Evolutionary conservation across 2,329 filamentous ascomycete species (phyloP).

Genomic region (Mollisia scopiformis): DNA sequence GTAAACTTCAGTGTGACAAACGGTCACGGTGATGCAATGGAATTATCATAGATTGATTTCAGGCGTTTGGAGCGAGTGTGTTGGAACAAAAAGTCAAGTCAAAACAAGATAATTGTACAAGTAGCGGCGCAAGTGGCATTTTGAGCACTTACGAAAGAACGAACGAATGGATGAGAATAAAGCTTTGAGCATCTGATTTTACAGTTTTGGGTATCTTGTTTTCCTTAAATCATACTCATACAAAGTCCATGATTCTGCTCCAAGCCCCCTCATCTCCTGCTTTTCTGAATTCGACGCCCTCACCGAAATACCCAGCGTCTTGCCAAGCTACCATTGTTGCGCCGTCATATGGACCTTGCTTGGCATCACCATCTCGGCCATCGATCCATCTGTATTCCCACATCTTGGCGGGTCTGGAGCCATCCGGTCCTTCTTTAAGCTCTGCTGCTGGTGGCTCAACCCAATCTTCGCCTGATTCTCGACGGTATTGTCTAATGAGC

Average conservation of each 20-base stretch:
- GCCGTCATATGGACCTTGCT: conserved; percentile 86
- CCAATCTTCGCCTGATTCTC: conserved; percentile 90
- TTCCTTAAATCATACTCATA: conserved; percentile 32
- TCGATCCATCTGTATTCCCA: conserved; percentile 97
- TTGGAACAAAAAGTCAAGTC: background rate
- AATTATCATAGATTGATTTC: conserved; percentile 40
- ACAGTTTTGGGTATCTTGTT: conserved; percentile 26
- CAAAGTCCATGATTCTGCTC: conserved; percentile 38
- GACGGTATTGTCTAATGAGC: conserved; percentile 79
- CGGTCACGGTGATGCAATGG: conserved; percentile 70
- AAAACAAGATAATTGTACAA: background rate
- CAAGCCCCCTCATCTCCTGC: conserved; percentile 51
- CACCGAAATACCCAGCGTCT: conserved; percentile 88
- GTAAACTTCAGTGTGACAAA: conserved; percentile 70
- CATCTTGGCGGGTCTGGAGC: conserved; percentile 44
- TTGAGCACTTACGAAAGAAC: conserved; percentile 23
- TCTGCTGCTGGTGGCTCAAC: conserved; percentile 49
- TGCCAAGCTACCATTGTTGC: conserved; percentile 89
- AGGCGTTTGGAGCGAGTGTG: conserved; percentile 18
- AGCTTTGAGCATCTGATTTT: background rate
- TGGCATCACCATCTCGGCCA: conserved; percentile 75
- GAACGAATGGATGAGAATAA: conserved; percentile 3
- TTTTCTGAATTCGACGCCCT: conserved; percentile 79
- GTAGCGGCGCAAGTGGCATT: background rate
- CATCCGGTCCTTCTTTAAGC: conserved; percentile 34